Evolutionary conservation across 2,329 filamentous ascomycete species (phyloP), one percentile per base, ranked within the genome.

Genomic region (Alternaria ethzedia): DNA sequence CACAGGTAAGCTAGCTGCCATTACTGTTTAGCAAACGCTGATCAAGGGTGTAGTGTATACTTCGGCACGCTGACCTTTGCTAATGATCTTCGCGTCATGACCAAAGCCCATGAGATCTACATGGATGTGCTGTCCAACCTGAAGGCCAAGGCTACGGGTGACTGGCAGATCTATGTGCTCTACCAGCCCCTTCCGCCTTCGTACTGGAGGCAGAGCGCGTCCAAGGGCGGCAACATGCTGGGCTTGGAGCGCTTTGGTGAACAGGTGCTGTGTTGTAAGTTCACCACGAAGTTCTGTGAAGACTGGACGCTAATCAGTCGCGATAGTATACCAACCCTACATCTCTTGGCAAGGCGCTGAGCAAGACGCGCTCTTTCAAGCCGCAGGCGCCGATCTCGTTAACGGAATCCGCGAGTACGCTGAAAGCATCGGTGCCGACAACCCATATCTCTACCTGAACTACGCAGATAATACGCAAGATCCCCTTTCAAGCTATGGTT

Each of bases 171-270:
- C 15, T 72, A 80, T 8, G 69, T 66, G 12, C 71, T 77, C 7
- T 78, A 80, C 55, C 79, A 82, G 65, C 73, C 81, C 25, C 74
- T 84, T 25, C 79, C 82, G 12, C 76, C 77, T n/a, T 67, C 79
- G 4, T 77, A 79, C 62, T 74, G 71, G 50, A 65, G 75, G 54
- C 69, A 79, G 13, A 79, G 78, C 26, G 62, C 63, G 6, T 73
- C 74, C 32, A 78, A 75, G 54, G 80, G 82, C 57, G 81, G 80
- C 44, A 82, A 82, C 64, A 76, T 83, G 51, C 72, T 83, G 30
- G 79, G 79, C 5, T 69, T 84, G 11, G 71, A 73, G 28, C 70
- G 70, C 3, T 73, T 73, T 46, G 57, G 61, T 13, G 60, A 60
- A 1, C 63, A 67, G 43, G 57, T 68, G 4, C 28, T 70, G 23